Evolutionary conservation across 2,329 filamentous ascomycete species (phyloP).

Genomic region (Sporothrix luriei): DNA sequence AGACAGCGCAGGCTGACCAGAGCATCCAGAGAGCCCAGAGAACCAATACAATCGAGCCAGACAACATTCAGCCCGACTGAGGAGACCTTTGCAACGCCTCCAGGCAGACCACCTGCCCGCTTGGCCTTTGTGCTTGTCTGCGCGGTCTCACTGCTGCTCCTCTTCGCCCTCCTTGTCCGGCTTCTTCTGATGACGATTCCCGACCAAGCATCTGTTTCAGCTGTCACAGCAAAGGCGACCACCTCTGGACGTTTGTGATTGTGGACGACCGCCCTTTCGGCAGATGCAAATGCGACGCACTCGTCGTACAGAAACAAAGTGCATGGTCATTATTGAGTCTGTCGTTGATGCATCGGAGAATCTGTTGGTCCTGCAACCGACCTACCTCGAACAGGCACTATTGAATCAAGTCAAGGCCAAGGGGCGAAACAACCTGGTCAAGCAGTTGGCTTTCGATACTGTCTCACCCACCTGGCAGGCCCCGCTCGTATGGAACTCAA

Average conservation of each 20-base stretch:
- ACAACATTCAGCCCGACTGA: neutral
- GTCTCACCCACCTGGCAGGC: neutral
- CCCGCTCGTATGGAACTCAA: conserved; percentile 29
- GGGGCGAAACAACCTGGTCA: neutral
- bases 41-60: conserved; percentile 13
- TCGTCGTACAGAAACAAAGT: neutral
- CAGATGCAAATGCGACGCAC: neutral
- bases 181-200: conserved; percentile 8
- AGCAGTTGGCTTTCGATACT: neutral
- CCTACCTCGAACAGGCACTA: neutral
- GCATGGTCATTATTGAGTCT: neutral
- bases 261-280: neutral
- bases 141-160: conserved; percentile 1
- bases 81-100: neutral
- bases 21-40: conserved; percentile 5
- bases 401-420: neutral
- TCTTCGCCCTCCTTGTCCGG: neutral
- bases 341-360: neutral
- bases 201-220: neutral
- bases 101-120: conserved; percentile 9
- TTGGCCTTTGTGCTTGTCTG: neutral
- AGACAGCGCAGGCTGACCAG: conserved; percentile 2
- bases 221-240: neutral
- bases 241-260: neutral
- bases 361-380: conserved; percentile 1